A percentile compares a stretch with the other conserved stretches of the same genome.
Evolutionary conservation across 2,329 filamentous ascomycete species (phyloP).

Genomic region (Taxawa tesnikishii): DNA sequence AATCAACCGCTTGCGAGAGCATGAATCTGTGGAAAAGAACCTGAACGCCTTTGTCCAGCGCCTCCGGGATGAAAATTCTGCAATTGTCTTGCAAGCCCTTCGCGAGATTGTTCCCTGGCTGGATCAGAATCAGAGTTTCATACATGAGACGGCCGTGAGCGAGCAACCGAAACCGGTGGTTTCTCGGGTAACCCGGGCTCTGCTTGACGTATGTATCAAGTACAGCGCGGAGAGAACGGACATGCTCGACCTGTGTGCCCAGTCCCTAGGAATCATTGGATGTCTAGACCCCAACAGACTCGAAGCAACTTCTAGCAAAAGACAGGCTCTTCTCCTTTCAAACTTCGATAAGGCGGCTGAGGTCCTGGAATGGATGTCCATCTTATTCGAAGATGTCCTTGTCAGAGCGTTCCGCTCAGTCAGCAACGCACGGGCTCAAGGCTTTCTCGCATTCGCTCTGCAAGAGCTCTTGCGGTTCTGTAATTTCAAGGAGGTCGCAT

Average conservation of each 20-base stretch:
- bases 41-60: constrained; percentile 62
- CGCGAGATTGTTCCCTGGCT: constrained; percentile 66
- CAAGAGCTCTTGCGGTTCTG: constrained; percentile 76
- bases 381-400: constrained; percentile 74
- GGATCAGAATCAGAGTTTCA: constrained; percentile 56
- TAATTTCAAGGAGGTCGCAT: constrained; percentile 51
- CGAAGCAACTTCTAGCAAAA: constrained; percentile 65
- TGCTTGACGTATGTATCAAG: constrained; percentile 76
- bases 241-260: constrained; percentile 62
- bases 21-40: constrained; percentile 52
- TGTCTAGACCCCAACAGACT: constrained; percentile 85
- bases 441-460: constrained; percentile 88
- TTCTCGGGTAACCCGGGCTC: constrained; percentile 56
- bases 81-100: constrained; percentile 73
- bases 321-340: constrained; percentile 71
- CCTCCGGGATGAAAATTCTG: constrained; percentile 69
- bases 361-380: constrained; percentile 73
- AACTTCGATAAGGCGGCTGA: constrained; percentile 75
- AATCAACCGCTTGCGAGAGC: constrained; percentile 51
- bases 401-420: constrained; percentile 87
- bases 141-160: constrained; percentile 68
- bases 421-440: constrained; percentile 76
- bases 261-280: constrained; percentile 78
- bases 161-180: constrained; percentile 74
- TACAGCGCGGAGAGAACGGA: constrained; percentile 57